Percentiles rank a stretch among this genome's conserved stretches.
phyloP scores from a whole-genome alignment of 108 stramenopile species.

The Cylindrotheca closterium region DNA sequence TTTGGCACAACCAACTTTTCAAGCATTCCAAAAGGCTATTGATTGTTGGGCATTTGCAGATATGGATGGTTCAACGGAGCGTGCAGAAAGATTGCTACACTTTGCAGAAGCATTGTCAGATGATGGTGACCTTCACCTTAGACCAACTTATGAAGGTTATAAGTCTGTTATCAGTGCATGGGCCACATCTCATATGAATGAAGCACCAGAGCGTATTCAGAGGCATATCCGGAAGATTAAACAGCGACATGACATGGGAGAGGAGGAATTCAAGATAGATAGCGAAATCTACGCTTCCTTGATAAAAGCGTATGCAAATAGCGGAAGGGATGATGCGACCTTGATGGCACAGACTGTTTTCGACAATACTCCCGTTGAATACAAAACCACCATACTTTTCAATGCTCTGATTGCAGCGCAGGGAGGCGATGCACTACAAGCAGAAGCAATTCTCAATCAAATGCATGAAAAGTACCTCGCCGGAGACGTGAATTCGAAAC shows the following conservation, averaged over 20 bases:
- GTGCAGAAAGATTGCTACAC: conserved; percentile 17
- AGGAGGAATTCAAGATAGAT: conserved; percentile 7
- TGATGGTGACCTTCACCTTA: conserved; percentile 17
- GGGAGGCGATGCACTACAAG: conserved; percentile 26
- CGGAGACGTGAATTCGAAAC: conserved; percentile 14
- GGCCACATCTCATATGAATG: conserved; percentile 19
- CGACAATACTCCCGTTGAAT: conserved; percentile 13
- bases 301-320: conserved; percentile 33
- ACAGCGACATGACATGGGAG: conserved; percentile 9
- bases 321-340: conserved; percentile 15
- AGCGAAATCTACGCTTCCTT: conserved; percentile 11
- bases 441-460: conserved; percentile 23
- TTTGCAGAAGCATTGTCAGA: conserved; percentile 22
- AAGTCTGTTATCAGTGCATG: conserved; percentile 30
- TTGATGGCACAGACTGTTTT: conserved; percentile 18
- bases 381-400: conserved; percentile 15
- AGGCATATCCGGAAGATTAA: conserved; percentile 17
- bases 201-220: conserved; percentile 26
- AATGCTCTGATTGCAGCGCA: conserved; percentile 33
- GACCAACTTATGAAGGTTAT: conserved; percentile 21
- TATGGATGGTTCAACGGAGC: conserved; percentile 18
- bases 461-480: conserved; percentile 27
- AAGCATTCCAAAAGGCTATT: conserved; percentile 29
- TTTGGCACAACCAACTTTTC: conserved; percentile 14
- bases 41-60: conserved; percentile 31